Conservation (phyloP, 257 asterid genomes). For the Knoxia roxburghii region DNA sequence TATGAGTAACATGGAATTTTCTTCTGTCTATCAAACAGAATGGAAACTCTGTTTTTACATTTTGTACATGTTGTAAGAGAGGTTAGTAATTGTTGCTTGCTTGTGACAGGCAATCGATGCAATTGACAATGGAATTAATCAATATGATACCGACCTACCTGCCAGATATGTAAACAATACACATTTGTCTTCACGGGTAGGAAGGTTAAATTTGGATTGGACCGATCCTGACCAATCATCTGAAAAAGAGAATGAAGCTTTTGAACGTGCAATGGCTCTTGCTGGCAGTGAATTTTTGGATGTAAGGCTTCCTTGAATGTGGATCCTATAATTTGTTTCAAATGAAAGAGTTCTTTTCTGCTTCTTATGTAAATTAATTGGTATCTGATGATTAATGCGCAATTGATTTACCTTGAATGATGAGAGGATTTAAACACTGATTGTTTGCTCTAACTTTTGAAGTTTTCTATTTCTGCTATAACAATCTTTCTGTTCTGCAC, state of each 20-base stretch:
- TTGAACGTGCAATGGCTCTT: slow-evolving; percentile 69
- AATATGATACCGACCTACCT: slow-evolving; percentile 78
- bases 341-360: background rate
- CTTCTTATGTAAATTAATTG: background rate
- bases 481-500: too few species aligned
- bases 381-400: background rate
- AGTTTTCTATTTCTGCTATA: background rate
- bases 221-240: slow-evolving; percentile 75
- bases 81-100: background rate
- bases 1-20: too few species aligned
- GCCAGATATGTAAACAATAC: slow-evolving; percentile 76
- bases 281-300: slow-evolving; percentile 80
- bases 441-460: background rate
- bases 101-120: slow-evolving; percentile 80
- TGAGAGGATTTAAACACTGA: background rate
- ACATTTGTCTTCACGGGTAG: slow-evolving; percentile 80
- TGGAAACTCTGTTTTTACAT: background rate
- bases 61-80: background rate
- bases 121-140: slow-evolving; percentile 81
- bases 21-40: background rate
- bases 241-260: slow-evolving; percentile 79
- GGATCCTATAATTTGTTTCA: slow-evolving; percentile 1
- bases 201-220: slow-evolving; percentile 83
- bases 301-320: slow-evolving; percentile 38
- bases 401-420: background rate